Percentiles rank a stretch among this genome's conserved stretches.
These are phyloP conservation scores for Collybia sordida DNA, from an alignment of 768 basidiomycete species.

Conservation along the genomic window DNA sequence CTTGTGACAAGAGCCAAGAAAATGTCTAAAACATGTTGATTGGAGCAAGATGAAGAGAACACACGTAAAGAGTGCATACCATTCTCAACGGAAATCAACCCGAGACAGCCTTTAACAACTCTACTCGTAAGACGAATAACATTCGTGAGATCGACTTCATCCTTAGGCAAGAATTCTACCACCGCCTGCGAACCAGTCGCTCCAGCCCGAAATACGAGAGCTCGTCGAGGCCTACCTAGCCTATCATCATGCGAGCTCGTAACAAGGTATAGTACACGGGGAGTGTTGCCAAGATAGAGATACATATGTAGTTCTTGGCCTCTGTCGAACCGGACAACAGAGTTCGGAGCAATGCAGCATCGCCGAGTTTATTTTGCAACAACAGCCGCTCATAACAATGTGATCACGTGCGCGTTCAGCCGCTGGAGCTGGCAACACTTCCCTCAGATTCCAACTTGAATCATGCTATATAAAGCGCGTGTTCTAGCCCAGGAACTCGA, in stretches of 20 bases:
- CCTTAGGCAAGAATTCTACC: conserved; percentile 80
- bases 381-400: not conserved
- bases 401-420: no score
- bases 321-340: not conserved
- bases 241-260: conserved; percentile 68
- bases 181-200: conserved; percentile 62
- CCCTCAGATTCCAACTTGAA: no score
- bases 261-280: conserved; percentile 71
- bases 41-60: conserved; percentile 3
- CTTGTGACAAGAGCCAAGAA: conserved; percentile 84
- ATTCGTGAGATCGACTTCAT: conserved; percentile 66
- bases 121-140: conserved; percentile 70
- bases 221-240: conserved; percentile 57
- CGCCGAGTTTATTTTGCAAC: conserved; percentile 6
- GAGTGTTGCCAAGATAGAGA: conserved; percentile 67
- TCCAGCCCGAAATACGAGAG: conserved; percentile 72
- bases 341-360: not conserved
- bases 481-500: no score
- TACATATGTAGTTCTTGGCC: conserved; percentile 54
- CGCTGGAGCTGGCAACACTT: no score
- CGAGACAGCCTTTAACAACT: conserved; percentile 80
- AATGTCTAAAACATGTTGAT: conserved; percentile 51
- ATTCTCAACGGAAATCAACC: conserved; percentile 72
- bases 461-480: no score
- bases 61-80: conserved; percentile 38